Evolutionary conservation across 2,329 filamentous ascomycete species (phyloP), one percentile per base, ranked within the genome.

Genomic region (Trichoderma breve): DNA sequence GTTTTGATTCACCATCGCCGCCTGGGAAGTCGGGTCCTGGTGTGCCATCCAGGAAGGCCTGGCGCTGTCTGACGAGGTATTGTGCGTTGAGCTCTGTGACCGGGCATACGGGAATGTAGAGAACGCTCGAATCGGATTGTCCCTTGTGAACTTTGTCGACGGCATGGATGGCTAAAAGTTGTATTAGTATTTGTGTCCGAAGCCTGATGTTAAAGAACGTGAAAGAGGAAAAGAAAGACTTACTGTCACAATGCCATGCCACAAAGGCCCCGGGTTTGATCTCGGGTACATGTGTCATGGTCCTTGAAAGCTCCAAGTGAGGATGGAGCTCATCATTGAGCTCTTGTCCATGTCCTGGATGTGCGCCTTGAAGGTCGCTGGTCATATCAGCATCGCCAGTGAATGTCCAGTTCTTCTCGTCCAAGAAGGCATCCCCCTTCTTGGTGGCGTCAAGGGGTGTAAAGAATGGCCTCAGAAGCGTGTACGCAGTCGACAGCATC

Each of bases 101-200:
- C 0, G 95, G 94, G 70, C 93, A 96, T 0, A 93, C 91, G 0
- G 95, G 94, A 70, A 98, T 97, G 77, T 98, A 98, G 73, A 98
- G 78, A 0, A 97, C 95, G 76, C 91, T 94, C 0, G 92, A 94
- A 80, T 98, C 95, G 0, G 84, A 81, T 2, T 82, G 85, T 1
- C 95, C 95, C 1, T 81, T 81, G 79, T 98, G 95, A 1, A 90
- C 85, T 75, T 89, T 91, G 82, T 98, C 95, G 0, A 98, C 95
- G 0, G 93, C 89, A 79, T 97, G 95, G 63, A 97, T 92, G 4
- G 83, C 86, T 82, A 32, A 21, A 21, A 28, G 18, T 8, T 12
- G 47, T 8, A 15, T 62, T 11, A 68, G 69, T 24, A 28, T 34
- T 9, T 39, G 36, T 21, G 39, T 24, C n/a, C 8, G 9, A 43